phyloP scores from a whole-genome alignment of 2,329 filamentous ascomycete genomes.

The Aspergillus japonicus region DNA sequence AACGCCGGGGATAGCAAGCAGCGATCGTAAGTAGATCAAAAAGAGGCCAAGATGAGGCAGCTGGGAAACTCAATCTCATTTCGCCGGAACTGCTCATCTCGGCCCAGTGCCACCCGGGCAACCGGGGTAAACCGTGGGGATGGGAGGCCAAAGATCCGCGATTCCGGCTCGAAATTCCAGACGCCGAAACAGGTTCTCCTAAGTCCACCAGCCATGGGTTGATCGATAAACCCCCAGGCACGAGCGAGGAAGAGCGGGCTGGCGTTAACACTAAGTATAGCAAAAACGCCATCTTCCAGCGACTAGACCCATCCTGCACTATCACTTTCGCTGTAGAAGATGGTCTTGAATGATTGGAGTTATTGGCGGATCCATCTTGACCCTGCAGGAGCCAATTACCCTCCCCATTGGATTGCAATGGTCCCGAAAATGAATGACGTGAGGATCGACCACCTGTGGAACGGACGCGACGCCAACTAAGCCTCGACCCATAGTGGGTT shows the following conservation, averaged over 20 bases:
- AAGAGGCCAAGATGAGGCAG: not conserved
- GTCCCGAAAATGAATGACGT: slow-evolving; percentile 4
- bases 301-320: not conserved
- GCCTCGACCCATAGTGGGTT: slow-evolving; percentile 6
- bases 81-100: not conserved
- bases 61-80: not conserved
- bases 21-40: not conserved
- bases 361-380: not conserved
- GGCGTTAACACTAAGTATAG: too few species aligned
- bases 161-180: not conserved
- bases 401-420: not conserved
- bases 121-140: not conserved
- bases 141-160: not conserved
- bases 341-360: not conserved
- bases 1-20: too few species aligned
- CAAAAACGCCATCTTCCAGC: not conserved
- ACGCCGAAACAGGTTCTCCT: not conserved
- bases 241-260: not conserved
- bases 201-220: not conserved
- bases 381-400: not conserved
- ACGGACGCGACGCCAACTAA: slow-evolving; percentile 3
- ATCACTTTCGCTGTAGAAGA: not conserved
- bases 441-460: slow-evolving; percentile 6
- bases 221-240: not conserved
- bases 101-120: not conserved